These are phyloP conservation scores for Lindgomyces ingoldianus DNA, from an alignment of 495 filamentous ascomycete species.

Conservation along the genomic window DNA sequence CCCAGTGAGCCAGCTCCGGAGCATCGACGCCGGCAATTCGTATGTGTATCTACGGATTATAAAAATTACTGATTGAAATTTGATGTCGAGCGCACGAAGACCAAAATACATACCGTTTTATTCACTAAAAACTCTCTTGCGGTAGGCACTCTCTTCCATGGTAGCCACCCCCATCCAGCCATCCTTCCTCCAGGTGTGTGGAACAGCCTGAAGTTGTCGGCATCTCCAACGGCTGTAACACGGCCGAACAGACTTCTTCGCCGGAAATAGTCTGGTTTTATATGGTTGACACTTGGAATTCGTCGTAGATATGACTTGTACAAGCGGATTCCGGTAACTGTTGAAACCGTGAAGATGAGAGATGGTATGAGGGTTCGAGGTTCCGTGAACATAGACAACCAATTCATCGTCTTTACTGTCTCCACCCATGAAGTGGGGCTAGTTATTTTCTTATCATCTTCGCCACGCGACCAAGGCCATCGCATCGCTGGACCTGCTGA, in stretches of 20 bases:
- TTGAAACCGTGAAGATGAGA: conserved; percentile 66
- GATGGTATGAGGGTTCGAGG: conserved; percentile 67
- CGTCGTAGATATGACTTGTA: conserved; percentile 79
- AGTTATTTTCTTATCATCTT: conserved; percentile 41
- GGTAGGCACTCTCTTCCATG: conserved; percentile 68
- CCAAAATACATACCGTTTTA: conserved; percentile 64
- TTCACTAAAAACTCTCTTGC: conserved; percentile 67
- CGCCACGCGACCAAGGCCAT: conserved; percentile 42
- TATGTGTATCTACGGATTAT: conserved; percentile 63
- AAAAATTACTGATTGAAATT: conserved; percentile 2
- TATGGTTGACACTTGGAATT: conserved; percentile 70
- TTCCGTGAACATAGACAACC: conserved; percentile 61
- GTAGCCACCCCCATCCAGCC: conserved; percentile 88
- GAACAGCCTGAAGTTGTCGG: conserved; percentile 89
- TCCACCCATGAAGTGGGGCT: conserved; percentile 48
- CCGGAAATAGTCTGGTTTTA: conserved; percentile 68
- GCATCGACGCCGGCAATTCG: conserved; percentile 91
- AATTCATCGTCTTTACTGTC: conserved; percentile 58
- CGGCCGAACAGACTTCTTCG: conserved; percentile 73
- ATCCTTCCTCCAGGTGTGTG: conserved; percentile 89
- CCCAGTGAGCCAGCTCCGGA: conserved; percentile 90
- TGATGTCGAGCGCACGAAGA: background rate
- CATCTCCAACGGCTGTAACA: conserved; percentile 94
- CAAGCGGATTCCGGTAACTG: conserved; percentile 60
- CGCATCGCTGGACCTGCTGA: conserved; percentile 29